A percentile compares a stretch with the other conserved stretches of the same genome.
Conservation (phyloP, 2,329 filamentous ascomycete species). For the Aspergillus versicolor region DNA sequence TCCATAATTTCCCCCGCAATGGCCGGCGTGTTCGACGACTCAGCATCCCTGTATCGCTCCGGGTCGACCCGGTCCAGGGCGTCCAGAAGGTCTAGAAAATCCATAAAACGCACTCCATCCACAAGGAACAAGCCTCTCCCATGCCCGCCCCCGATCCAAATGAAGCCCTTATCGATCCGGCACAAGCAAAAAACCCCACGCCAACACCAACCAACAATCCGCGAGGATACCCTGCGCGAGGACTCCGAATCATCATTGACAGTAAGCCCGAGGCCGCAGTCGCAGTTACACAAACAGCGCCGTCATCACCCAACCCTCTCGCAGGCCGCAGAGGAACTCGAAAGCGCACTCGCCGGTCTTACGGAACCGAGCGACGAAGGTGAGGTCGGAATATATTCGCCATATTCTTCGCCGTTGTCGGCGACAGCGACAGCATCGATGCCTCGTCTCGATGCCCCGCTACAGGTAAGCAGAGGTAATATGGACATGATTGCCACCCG, state of each 20-base stretch:
- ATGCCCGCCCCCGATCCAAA: slow-evolving; percentile 32
- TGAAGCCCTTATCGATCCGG: slow-evolving; percentile 30
- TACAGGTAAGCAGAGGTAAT: slow-evolving; percentile 35
- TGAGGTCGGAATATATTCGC: too few species aligned
- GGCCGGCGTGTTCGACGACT: slow-evolving; percentile 37
- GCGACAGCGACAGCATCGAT: background rate
- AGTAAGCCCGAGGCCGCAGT: background rate
- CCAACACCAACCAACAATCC: background rate
- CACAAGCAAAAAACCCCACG: slow-evolving; percentile 10
- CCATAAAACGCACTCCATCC: slow-evolving; percentile 12
- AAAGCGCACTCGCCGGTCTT: slow-evolving; percentile 31
- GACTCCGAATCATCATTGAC: slow-evolving; percentile 1
- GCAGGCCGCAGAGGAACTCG: slow-evolving; percentile 38
- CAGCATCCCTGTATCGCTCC: slow-evolving; percentile 13
- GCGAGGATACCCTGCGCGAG: slow-evolving; percentile 4
- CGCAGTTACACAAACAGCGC: too few species aligned
- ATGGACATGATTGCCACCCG: slow-evolving; percentile 34
- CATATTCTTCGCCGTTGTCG: too few species aligned
- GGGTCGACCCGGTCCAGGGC: slow-evolving; percentile 14
- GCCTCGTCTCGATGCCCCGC: slow-evolving; percentile 25
- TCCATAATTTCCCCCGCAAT: slow-evolving; percentile 25
- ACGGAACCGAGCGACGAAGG: slow-evolving; percentile 10
- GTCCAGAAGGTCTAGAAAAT: slow-evolving; percentile 2
- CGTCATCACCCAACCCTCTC: slow-evolving; percentile 26
- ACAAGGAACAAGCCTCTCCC: slow-evolving; percentile 43